Evolutionary conservation across 2,329 filamentous ascomycete genomes (phyloP), one percentile per base, ranked within the genome.

Genomic region (Pseudocercospora musae): DNA sequence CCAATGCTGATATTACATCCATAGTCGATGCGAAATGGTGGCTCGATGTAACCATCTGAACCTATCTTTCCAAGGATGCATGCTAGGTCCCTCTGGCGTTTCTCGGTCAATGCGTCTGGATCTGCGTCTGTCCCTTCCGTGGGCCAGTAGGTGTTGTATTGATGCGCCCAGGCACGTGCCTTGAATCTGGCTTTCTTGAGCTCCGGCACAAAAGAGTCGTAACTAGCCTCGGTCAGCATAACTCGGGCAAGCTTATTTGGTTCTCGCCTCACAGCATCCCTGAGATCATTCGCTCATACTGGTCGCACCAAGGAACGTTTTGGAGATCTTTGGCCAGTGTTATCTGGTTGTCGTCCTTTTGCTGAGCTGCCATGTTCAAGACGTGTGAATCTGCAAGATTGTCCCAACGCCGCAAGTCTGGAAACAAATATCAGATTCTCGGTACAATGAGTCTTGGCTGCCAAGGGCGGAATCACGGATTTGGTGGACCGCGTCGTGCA

Each of bases 271-370:
- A 87, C 37, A 87, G 77, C 77, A 87, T 84, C 27, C 85, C 85
- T 0, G 84, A 87, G 53, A 88, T 84, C 84, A 88, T 87, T 69
- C 83, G 84, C 69, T 87, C 84, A 58, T 87, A 88, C 63, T 87
- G 82, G 7, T 87, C 85, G 62, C 83, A 82, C 78, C 81, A 84
- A 0, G 84, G 84, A 1, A 82, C 76, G 63, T 85, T 79, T 9
- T 79, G 74, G 10, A 85, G 73, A 33, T 76, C 77, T 66, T 77
- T 81, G 15, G 84, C 82, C 25, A 76, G 73, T 52, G 75, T 78
- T 40, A 85, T 77, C 49, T 76, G 75, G 27, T 74, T 73, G 0
- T 70, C 61, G 59, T 83, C 76, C 62, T 82, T 83, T 31, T 77
- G 66, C 53, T 69, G 74, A 27, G 73, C 73, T 29, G 66, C 66